Percentiles rank a stretch among this genome's conserved stretches.
phyloP scores from a whole-genome alignment of 2,329 filamentous ascomycete genomes.

The Chalara sp. region DNA sequence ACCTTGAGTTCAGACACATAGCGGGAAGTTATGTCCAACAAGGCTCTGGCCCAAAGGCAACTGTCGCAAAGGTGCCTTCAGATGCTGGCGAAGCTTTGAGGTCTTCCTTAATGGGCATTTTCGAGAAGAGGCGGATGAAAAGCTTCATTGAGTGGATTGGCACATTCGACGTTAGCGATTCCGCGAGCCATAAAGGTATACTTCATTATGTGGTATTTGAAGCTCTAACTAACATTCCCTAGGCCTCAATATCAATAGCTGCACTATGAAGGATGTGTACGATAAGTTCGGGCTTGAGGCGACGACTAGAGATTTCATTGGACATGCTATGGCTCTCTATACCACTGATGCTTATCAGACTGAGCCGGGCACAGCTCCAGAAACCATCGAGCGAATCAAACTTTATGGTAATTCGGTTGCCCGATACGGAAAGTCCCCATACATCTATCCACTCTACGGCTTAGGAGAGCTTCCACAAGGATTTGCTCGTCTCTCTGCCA shows the following conservation, averaged over 20 bases:
- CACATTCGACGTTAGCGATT: slow-evolving; percentile 73
- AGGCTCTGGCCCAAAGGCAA: slow-evolving; percentile 72
- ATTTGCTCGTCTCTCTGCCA: slow-evolving; percentile 93
- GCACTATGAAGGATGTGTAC: slow-evolving; percentile 97
- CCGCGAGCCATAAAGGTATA: slow-evolving; percentile 81
- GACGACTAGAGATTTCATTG: slow-evolving; percentile 88
- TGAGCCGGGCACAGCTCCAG: slow-evolving; percentile 64
- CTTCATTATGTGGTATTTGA: too few species aligned
- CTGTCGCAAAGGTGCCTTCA: slow-evolving; percentile 93
- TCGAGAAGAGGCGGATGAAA: slow-evolving; percentile 96
- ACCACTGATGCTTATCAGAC: slow-evolving; percentile 83
- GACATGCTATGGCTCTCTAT: slow-evolving; percentile 97
- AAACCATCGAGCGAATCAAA: slow-evolving; percentile 85
- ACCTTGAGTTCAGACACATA: slow-evolving; percentile 90
- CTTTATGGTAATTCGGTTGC: slow-evolving; percentile 98
- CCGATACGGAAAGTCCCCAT: slow-evolving; percentile 95
- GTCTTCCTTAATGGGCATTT: slow-evolving; percentile 92
- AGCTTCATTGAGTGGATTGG: slow-evolving; percentile 95
- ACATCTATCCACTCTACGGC: slow-evolving; percentile 98
- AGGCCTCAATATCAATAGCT: slow-evolving; percentile 74
- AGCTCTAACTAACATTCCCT: background rate
- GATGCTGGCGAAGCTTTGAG: slow-evolving; percentile 84
- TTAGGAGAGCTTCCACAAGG: slow-evolving; percentile 95
- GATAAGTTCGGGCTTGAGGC: slow-evolving; percentile 94
- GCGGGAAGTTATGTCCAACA: slow-evolving; percentile 96